Conservation (phyloP, 345 rosid species). For the Linum tenue region DNA sequence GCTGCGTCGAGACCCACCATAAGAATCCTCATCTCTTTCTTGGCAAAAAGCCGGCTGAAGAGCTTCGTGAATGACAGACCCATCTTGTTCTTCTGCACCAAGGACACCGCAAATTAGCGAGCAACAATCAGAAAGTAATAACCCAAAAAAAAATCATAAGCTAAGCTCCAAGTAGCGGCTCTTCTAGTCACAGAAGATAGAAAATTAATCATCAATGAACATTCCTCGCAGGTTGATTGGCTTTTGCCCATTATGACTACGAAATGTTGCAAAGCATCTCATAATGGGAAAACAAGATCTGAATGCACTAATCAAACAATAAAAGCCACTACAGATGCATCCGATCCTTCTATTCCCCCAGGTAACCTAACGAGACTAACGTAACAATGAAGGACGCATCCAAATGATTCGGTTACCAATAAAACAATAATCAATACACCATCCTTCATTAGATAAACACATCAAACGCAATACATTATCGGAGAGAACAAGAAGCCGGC, state of each 20-base stretch:
- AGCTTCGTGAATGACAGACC: slow-evolving; percentile 5
- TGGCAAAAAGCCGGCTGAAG: slow-evolving; percentile 2
- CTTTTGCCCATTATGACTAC: too few species aligned
- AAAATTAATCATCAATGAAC: too few species aligned
- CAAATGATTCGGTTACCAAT: neutral
- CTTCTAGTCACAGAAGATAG: too few species aligned
- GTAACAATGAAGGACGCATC: neutral
- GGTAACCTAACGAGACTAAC: neutral
- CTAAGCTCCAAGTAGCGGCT: neutral
- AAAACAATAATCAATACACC: neutral
- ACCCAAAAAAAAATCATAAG: neutral
- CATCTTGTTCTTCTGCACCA: neutral
- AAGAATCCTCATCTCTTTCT: slow-evolving; percentile 1
- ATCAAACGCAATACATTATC: neutral
- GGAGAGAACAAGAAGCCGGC: too few species aligned
- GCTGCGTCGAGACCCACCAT: slow-evolving; percentile 5
- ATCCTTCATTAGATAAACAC: too few species aligned
- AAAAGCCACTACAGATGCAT: too few species aligned
- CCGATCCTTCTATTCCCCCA: neutral
- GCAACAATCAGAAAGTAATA: neutral
- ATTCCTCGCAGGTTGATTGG: too few species aligned
- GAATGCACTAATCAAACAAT: too few species aligned
- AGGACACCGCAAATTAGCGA: neutral
- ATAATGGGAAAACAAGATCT: too few species aligned
- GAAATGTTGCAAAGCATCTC: too few species aligned